Evolutionary conservation across 495 filamentous ascomycete genomes (phyloP).

Genomic region (Aspergillus saccharolyticus): DNA sequence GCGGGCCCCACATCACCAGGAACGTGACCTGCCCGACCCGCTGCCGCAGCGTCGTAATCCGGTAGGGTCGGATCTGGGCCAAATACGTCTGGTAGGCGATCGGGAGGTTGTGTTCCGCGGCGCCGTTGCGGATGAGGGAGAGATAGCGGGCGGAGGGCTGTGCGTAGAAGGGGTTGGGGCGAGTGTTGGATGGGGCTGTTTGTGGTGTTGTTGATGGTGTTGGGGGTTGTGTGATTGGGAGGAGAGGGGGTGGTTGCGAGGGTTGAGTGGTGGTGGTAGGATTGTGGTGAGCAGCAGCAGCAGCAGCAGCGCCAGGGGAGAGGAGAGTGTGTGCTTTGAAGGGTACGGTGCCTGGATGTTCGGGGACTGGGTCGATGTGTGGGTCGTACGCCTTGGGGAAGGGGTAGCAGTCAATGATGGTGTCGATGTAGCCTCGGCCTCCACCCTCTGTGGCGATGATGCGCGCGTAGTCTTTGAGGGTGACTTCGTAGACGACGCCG

Average conservation of each 20-base stretch:
- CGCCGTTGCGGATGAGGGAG: slow-evolving; percentile 68
- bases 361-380: slow-evolving; percentile 32
- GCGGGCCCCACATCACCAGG: slow-evolving; percentile 54
- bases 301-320: slow-evolving; percentile 36
- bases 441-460: slow-evolving; percentile 91
- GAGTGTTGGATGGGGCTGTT: slow-evolving; percentile 18
- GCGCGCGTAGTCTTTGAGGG: slow-evolving; percentile 68
- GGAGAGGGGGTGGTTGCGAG: not conserved
- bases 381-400: slow-evolving; percentile 48
- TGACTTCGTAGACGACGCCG: slow-evolving; percentile 94
- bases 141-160: slow-evolving; percentile 84
- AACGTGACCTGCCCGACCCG: slow-evolving; percentile 59
- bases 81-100: slow-evolving; percentile 68
- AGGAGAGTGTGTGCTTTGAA: slow-evolving; percentile 60
- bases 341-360: slow-evolving; percentile 28
- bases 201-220: too few species aligned
- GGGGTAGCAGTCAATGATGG: slow-evolving; percentile 69
- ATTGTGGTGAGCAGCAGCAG: not conserved
- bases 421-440: slow-evolving; percentile 72
- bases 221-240: not conserved
- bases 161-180: slow-evolving; percentile 62
- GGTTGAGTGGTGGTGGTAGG: too few species aligned
- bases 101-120: slow-evolving; percentile 71
- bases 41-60: slow-evolving; percentile 61
- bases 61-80: slow-evolving; percentile 59